phyloP scores from a whole-genome alignment of 2,329 filamentous ascomycete species.

The Aspergillus tubingensis region DNA sequence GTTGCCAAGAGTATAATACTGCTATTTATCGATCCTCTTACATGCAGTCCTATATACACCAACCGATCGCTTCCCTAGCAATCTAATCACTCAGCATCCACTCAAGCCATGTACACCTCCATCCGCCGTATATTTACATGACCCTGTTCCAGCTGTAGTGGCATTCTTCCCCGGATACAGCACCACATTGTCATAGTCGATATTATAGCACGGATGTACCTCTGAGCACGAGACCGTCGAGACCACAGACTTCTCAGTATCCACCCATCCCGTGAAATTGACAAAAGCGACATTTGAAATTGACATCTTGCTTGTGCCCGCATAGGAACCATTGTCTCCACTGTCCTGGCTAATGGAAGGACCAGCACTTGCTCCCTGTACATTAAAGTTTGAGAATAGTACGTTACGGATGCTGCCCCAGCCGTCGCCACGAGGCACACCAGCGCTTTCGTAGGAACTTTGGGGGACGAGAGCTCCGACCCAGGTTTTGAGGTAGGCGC shows the following conservation, averaged over 20 bases:
- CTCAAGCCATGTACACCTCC: slow-evolving; percentile 44
- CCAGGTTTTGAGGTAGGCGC: slow-evolving; percentile 61
- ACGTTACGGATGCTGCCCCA: slow-evolving; percentile 58
- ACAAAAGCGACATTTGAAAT: slow-evolving; percentile 53
- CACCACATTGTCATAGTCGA: slow-evolving; percentile 48
- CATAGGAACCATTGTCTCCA: slow-evolving; percentile 53
- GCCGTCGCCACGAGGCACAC: slow-evolving; percentile 53
- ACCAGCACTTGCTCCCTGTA: slow-evolving; percentile 49
- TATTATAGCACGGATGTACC: slow-evolving; percentile 54
- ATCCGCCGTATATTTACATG: slow-evolving; percentile 39
- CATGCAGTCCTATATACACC: no score
- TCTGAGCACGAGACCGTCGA: slow-evolving; percentile 52
- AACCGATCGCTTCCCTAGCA: no score
- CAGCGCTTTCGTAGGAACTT: slow-evolving; percentile 52
- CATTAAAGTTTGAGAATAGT: slow-evolving; percentile 53
- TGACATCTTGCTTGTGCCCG: slow-evolving; percentile 54
- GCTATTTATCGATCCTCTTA: no score
- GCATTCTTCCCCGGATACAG: slow-evolving; percentile 35
- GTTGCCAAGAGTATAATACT: no score
- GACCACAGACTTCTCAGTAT: slow-evolving; percentile 35
- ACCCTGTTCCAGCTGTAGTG: slow-evolving; percentile 35
- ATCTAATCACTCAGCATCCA: slow-evolving; percentile 17
- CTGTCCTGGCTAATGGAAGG: slow-evolving; percentile 52
- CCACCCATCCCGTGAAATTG: slow-evolving; percentile 54
- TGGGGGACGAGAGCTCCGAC: slow-evolving; percentile 52